Evolutionary conservation across 192 early-diverging fungal genomes (phyloP).

Genomic region (Chytriomyces sp.): DNA sequence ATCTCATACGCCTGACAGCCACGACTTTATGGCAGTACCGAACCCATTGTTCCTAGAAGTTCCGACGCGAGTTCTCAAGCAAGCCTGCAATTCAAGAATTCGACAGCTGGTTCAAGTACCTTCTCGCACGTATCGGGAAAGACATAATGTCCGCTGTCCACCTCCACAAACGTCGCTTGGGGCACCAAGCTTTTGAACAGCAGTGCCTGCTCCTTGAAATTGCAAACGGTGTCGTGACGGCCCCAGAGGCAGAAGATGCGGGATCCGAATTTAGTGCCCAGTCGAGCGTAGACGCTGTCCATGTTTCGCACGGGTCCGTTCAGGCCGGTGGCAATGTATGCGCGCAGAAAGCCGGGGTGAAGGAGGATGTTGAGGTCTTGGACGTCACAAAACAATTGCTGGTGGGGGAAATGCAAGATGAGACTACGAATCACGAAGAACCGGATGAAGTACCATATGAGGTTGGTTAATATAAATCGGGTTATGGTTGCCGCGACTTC

Average conservation of each 20-base stretch:
- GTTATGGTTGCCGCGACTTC: neutral
- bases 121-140: conserved; percentile 4
- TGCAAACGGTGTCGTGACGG: neutral
- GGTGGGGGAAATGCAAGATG: neutral
- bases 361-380: conserved; percentile 7
- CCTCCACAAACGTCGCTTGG: neutral
- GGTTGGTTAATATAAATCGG: neutral
- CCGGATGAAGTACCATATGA: conserved; percentile 15
- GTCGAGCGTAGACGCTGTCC: neutral
- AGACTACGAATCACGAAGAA: neutral
- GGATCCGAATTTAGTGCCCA: neutral
- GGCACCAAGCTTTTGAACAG: neutral
- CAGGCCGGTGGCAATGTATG: neutral
- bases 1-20: too few relatives aligned
- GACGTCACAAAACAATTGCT: neutral
- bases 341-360: conserved; percentile 21
- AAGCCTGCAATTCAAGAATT: conserved; percentile 14
- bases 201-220: neutral
- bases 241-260: conserved; percentile 17
- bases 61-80: too few relatives aligned
- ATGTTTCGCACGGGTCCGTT: neutral
- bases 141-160: conserved; percentile 1
- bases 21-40: too few relatives aligned
- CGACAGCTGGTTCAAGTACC: neutral
- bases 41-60: too few relatives aligned